Evolutionary conservation across 1,284 basidiomycete species (phyloP).

Genomic region (Puccinia coronata): DNA sequence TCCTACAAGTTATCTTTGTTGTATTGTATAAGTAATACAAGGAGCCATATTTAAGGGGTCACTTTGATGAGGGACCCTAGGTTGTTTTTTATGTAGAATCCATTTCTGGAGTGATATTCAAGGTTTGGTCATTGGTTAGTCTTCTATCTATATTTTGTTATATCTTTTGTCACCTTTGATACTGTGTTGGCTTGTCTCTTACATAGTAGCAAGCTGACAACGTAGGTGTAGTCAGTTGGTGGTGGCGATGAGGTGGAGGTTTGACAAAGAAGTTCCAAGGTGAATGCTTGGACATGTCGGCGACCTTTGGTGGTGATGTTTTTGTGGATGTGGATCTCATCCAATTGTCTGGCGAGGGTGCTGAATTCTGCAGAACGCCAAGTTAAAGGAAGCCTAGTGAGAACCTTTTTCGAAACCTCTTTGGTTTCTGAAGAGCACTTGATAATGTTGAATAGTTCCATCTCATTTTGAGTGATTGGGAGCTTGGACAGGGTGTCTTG

Average conservation of each 20-base stretch:
- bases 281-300: neutral
- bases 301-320: neutral
- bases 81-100: too few relatives aligned
- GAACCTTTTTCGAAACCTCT: neutral
- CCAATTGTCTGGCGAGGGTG: neutral
- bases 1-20: too few relatives aligned
- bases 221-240: neutral
- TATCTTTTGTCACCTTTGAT: too few relatives aligned
- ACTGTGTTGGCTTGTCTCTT: too few relatives aligned
- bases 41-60: too few relatives aligned
- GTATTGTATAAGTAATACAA: too few relatives aligned
- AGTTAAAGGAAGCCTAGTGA: neutral
- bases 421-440: constrained; percentile 3
- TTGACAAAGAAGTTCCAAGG: neutral
- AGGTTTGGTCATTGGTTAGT: too few relatives aligned
- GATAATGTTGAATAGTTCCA: constrained; percentile 25
- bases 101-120: too few relatives aligned
- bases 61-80: too few relatives aligned
- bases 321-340: constrained; percentile 13
- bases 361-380: constrained; percentile 1
- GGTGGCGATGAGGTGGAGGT: neutral
- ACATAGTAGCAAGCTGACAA: too few relatives aligned
- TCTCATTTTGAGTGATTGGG: neutral
- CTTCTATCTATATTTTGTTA: too few relatives aligned
- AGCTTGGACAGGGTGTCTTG: neutral